A percentile compares a stretch with the other conserved stretches of the same genome.
Evolutionary conservation across 83 land plant species (phyloP).

Genomic region (Larix sibirica): DNA sequence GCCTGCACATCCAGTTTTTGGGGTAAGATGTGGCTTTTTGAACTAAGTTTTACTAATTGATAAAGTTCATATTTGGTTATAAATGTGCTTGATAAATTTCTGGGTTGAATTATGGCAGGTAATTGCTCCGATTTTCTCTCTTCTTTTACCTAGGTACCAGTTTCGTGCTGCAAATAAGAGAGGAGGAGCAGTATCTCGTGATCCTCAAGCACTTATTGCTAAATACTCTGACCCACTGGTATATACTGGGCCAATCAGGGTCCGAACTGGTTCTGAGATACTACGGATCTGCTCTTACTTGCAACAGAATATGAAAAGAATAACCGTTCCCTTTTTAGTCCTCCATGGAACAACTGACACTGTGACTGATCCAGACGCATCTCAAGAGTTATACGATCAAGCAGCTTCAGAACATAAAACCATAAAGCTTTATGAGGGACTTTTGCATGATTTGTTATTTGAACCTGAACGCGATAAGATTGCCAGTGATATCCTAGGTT

Average conservation of each 20-base stretch:
- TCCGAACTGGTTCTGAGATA: slow-evolving; percentile 91
- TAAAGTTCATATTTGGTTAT: not conserved
- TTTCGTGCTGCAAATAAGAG: slow-evolving; percentile 61
- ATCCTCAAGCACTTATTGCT: slow-evolving; percentile 70
- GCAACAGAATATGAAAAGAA: slow-evolving; percentile 58
- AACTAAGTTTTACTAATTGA: not conserved
- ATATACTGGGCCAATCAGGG: slow-evolving; percentile 86
- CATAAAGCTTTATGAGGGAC: slow-evolving; percentile 59
- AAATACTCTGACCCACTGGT: slow-evolving; percentile 97
- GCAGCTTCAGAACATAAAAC: slow-evolving; percentile 69
- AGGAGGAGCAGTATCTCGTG: slow-evolving; percentile 74
- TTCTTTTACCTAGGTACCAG: slow-evolving; percentile 83
- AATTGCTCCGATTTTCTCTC: slow-evolving; percentile 82
- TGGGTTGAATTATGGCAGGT: slow-evolving; percentile 43
- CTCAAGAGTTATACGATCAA: slow-evolving; percentile 63
- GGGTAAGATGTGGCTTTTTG: slow-evolving; percentile 41
- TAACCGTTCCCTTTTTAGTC: slow-evolving; percentile 80
- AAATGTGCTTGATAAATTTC: slow-evolving; percentile 3
- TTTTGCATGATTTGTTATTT: slow-evolving; percentile 68
- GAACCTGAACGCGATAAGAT: slow-evolving; percentile 64
- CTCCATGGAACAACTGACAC: slow-evolving; percentile 84
- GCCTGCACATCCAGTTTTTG: slow-evolving; percentile 81
- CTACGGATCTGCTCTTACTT: slow-evolving; percentile 64
- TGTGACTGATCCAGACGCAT: slow-evolving; percentile 85
- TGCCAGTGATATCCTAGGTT: slow-evolving; percentile 43